A percentile compares a stretch with the other conserved stretches of the same genome.
Conservation (phyloP, 257 asterid species). For the Galeopsis tetrahit region DNA sequence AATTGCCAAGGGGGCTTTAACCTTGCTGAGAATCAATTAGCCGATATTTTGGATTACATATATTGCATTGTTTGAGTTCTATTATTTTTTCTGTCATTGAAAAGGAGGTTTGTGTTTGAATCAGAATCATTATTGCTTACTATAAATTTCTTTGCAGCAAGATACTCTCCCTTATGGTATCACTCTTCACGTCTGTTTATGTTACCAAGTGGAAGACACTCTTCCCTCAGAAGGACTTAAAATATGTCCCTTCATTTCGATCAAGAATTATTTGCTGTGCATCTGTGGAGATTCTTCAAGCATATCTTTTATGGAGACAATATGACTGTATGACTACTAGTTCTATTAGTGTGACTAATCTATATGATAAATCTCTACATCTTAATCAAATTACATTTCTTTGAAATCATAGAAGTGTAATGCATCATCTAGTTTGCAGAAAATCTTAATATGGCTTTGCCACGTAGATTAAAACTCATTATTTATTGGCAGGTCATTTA, state of each 20-base stretch:
- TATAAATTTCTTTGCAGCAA: slow-evolving; percentile 64
- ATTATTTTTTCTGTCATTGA: background rate
- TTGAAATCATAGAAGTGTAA: background rate
- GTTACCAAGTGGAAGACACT: slow-evolving; percentile 72
- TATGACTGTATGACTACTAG: slow-evolving; percentile 54
- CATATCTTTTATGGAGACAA: slow-evolving; percentile 87
- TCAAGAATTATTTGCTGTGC: slow-evolving; percentile 74
- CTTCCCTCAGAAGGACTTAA: slow-evolving; percentile 58
- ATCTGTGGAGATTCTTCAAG: slow-evolving; percentile 81
- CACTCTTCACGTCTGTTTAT: slow-evolving; percentile 71
- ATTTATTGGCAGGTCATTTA: slow-evolving; percentile 62
- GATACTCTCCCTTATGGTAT: slow-evolving; percentile 73
- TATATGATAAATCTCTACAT: slow-evolving; percentile 12
- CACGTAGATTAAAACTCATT: slow-evolving; percentile 13
- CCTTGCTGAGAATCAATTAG: slow-evolving; percentile 6
- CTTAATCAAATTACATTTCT: slow-evolving; percentile 7
- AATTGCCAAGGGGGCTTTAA: background rate
- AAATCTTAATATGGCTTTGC: slow-evolving; percentile 13
- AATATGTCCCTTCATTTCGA: slow-evolving; percentile 66
- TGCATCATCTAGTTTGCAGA: slow-evolving; percentile 13
- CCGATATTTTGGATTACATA: background rate
- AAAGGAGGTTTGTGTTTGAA: slow-evolving; percentile 25
- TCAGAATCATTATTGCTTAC: slow-evolving; percentile 33
- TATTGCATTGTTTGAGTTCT: background rate
- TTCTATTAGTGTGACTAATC: background rate